Percentiles rank a stretch among this genome's conserved stretches.
Conservation (phyloP, 2,329 filamentous ascomycete species). For the Emmonsia crescens region DNA sequence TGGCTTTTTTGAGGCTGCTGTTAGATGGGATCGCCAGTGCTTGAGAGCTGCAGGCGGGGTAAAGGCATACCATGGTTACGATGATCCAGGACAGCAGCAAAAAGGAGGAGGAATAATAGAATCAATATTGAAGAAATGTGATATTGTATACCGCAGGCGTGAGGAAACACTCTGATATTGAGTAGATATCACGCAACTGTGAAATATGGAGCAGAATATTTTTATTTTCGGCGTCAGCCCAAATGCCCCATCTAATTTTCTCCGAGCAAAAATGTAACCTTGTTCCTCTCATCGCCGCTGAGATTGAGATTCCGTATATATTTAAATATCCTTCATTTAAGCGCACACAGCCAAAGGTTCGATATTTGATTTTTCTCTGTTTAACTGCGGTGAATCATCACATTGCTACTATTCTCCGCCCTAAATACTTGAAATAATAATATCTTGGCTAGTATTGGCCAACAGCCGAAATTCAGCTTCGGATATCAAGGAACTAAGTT, state of each 20-base stretch:
- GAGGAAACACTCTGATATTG: background rate
- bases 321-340: background rate
- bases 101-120: no score
- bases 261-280: background rate
- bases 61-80: background rate
- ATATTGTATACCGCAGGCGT: background rate
- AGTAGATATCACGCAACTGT: background rate
- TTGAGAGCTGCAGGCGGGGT: background rate
- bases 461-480: background rate
- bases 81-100: background rate
- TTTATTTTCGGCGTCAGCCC: background rate
- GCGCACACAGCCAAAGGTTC: background rate
- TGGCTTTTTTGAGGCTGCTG: constrained; percentile 21
- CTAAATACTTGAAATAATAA: background rate
- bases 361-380: no score
- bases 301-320: background rate
- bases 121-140: background rate
- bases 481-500: background rate
- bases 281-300: background rate
- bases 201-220: no score
- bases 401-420: background rate
- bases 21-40: background rate
- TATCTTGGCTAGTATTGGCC: background rate
- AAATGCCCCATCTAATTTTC: background rate
- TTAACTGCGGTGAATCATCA: background rate